These are phyloP conservation scores for Emericellopsis terricola DNA, from an alignment of 495 filamentous ascomycete genomes.

Conservation along the genomic window DNA sequence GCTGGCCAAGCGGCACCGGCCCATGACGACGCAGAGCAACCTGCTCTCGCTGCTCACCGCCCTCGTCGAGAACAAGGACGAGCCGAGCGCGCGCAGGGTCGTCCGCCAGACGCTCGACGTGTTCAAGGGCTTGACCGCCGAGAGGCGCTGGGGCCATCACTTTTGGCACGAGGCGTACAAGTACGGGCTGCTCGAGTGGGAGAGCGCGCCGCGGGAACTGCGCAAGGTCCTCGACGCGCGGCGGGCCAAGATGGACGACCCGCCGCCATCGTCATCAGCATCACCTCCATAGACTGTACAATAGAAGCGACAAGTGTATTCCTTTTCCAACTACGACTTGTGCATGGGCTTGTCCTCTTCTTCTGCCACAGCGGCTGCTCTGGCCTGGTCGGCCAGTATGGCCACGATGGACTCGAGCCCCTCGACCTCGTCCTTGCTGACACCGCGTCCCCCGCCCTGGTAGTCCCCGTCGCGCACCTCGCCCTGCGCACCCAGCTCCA, in stretches of 20 bases:
- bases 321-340: no score
- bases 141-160: slow-evolving; percentile 19
- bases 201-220: neutral
- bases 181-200: slow-evolving; percentile 13
- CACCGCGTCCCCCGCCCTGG: slow-evolving; percentile 22
- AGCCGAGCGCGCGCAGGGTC: slow-evolving; percentile 12
- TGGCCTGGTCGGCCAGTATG: slow-evolving; percentile 15
- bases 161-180: slow-evolving; percentile 23
- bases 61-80: slow-evolving; percentile 23
- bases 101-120: slow-evolving; percentile 15
- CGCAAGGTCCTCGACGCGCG: neutral
- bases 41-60: slow-evolving; percentile 26
- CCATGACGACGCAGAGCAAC: slow-evolving; percentile 21
- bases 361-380: neutral
- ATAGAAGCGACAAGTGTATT: no score
- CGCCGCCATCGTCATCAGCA: no score
- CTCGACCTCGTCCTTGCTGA: slow-evolving; percentile 30
- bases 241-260: no score
- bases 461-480: slow-evolving; percentile 41
- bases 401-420: slow-evolving; percentile 28
- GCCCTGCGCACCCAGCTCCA: slow-evolving; percentile 35
- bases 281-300: no score
- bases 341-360: no score
- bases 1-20: slow-evolving; percentile 20
- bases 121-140: slow-evolving; percentile 11